Conservation (phyloP, 495 filamentous ascomycete genomes). For the Staphylotrichum longicolle region DNA sequence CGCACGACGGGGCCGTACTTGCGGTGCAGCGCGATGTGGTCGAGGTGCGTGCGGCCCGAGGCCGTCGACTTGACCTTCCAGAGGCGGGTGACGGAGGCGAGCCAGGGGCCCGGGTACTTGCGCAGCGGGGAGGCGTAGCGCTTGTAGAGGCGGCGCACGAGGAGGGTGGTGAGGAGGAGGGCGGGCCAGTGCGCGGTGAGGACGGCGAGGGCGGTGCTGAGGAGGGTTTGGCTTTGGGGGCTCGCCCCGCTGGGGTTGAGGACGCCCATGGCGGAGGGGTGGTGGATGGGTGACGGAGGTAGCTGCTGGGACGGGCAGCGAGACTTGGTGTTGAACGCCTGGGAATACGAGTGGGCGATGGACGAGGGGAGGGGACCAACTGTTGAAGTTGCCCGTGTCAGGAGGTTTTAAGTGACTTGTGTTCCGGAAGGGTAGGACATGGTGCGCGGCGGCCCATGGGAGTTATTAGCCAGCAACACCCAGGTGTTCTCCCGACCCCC, state of each 20-base stretch:
- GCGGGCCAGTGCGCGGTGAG: conserved; percentile 39
- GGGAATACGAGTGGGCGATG: too few relatives aligned
- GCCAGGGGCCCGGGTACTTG: conserved; percentile 50
- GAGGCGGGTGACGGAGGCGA: conserved; percentile 47
- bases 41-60: conserved; percentile 41
- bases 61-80: conserved; percentile 45
- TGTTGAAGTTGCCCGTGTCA: conserved; percentile 35
- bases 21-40: conserved; percentile 49
- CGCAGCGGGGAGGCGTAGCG: conserved; percentile 48
- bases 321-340: conserved; percentile 16
- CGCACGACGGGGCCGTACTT: conserved; percentile 58
- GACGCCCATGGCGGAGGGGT: conserved; percentile 29
- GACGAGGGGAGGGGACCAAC: conserved; percentile 10
- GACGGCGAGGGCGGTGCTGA: conserved; percentile 30
- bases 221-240: conserved; percentile 31
- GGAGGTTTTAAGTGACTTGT: conserved; percentile 15
- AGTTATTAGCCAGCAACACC: conserved; percentile 3
- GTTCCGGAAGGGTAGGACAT: background rate
- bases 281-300: background rate
- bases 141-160: conserved; percentile 36
- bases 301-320: background rate
- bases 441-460: conserved; percentile 1
- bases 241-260: conserved; percentile 32
- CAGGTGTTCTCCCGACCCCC: background rate
- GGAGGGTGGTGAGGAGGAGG: conserved; percentile 34